Base-by-base conservation (phyloP, 352 stramenopile genomes). In the Globisporangium cylindrosporum region DNA sequence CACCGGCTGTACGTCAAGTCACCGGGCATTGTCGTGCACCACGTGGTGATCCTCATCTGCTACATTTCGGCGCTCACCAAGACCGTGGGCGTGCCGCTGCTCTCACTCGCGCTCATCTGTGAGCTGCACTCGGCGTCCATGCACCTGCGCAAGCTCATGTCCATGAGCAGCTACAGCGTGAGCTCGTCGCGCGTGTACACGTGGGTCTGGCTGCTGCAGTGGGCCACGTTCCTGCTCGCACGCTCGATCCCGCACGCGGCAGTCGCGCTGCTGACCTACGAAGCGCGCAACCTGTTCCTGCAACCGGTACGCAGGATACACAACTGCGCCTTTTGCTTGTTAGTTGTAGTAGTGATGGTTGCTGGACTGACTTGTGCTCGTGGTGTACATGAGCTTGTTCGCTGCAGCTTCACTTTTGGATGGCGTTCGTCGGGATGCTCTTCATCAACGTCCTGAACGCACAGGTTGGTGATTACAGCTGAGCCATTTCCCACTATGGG, bases 41-140 rank as follows among this genome's bases (percentile, higher is more conserved):
- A 93, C 72, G 82, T 89, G 46, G 81, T 92, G 18, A 85, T 93
- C 70, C 78, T 93, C 54, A 81, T 90, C 63, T 93, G 86, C 74
- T 92, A 93, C 73, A 89, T 88, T 66, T 86, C 86, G 8, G 86
- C 86, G 36, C 73, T 93, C 10, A 81, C 75, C 48, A 93, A 92
- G 73, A 92, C 77, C 0, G 79, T 89, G 3, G 86, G 86, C 38
- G 81, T 93, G 51, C 84, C 86, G 41, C 72, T 93, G 59, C 80
- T 93, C 29, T 89, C 82, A 20, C 69, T 93, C 14, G 86, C 86
- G 14, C 75, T 93, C 49, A 65, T 90, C 9, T 93, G 86, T 46
- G 86, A 93, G 63, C 66, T 93, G n/a, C 86, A 93, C 72, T 93
- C 86, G 38, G 76, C 83, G 3, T 86, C 82, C 71, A 90, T 93